Conservation (phyloP, 257 asterid genomes). For the Oldenlandia corymbosa region DNA sequence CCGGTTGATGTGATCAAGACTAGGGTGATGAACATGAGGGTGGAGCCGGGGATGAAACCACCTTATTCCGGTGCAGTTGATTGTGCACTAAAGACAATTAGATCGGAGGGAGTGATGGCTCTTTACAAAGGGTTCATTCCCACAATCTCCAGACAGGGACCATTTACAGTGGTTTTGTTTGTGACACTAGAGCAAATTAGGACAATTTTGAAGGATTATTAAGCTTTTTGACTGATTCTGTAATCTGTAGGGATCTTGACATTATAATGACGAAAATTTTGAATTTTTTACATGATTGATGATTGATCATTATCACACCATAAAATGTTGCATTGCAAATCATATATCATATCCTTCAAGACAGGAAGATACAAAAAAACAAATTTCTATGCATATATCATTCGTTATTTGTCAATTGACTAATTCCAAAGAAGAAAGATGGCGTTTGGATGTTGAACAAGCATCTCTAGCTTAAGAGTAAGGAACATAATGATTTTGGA, state of each 20-base stretch:
- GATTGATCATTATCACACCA: no score
- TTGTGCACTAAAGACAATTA: slow-evolving; percentile 53
- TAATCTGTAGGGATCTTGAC: not conserved
- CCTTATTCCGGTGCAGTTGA: slow-evolving; percentile 55
- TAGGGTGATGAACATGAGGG: slow-evolving; percentile 65
- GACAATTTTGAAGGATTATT: slow-evolving; percentile 45
- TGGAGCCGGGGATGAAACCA: slow-evolving; percentile 40
- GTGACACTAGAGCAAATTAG: slow-evolving; percentile 59
- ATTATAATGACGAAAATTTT: not conserved
- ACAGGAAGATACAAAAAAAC: no score
- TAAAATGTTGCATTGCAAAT: no score
- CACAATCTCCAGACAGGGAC: slow-evolving; percentile 50
- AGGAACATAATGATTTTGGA: not conserved
- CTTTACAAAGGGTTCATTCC: slow-evolving; percentile 53
- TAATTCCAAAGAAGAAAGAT: no score
- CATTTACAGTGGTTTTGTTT: slow-evolving; percentile 42
- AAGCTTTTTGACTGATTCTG: no score
- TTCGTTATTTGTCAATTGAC: no score
- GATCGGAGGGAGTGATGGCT: slow-evolving; percentile 52
- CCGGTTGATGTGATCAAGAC: slow-evolving; percentile 71
- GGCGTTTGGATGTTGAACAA: slow-evolving; percentile 7
- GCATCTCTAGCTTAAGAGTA: slow-evolving; percentile 9
- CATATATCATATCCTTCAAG: no score
- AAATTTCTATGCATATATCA: no score
- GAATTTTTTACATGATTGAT: not conserved